Evolutionary conservation across 805 yeast species (phyloP).

Genomic region (Priceomyces haplophilus): DNA sequence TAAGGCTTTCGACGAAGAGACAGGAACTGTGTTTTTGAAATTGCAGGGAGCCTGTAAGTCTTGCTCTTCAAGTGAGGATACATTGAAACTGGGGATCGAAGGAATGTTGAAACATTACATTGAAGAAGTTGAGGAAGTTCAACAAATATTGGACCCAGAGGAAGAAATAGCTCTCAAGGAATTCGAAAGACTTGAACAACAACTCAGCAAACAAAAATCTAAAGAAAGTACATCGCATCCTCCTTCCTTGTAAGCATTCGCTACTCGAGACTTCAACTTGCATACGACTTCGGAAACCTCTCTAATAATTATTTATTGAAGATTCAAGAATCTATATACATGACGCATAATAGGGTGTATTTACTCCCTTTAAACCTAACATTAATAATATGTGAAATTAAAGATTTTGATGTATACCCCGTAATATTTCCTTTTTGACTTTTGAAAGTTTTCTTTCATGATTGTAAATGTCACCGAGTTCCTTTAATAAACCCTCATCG

Average conservation of each 20-base stretch:
- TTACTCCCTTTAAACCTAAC: not conserved
- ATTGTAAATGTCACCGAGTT: slow-evolving; percentile 25
- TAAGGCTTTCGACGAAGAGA: slow-evolving; percentile 77
- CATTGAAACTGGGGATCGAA: slow-evolving; percentile 93
- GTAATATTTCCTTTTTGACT: slow-evolving; percentile 13
- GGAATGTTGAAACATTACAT: slow-evolving; percentile 96
- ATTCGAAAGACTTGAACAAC: slow-evolving; percentile 77
- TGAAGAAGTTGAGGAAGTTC: slow-evolving; percentile 88
- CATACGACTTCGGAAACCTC: slow-evolving; percentile 2
- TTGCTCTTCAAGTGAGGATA: slow-evolving; percentile 87
- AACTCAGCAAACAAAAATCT: slow-evolving; percentile 19
- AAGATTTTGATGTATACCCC: slow-evolving; percentile 9
- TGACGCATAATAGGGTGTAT: not conserved
- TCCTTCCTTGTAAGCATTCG: slow-evolving; percentile 13
- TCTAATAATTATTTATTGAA: not conserved
- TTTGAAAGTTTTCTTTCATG: slow-evolving; percentile 15
- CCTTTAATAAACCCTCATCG: slow-evolving; percentile 36
- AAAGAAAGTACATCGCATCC: slow-evolving; percentile 18
- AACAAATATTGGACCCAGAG: slow-evolving; percentile 73
- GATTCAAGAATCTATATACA: not conserved
- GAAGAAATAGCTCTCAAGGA: slow-evolving; percentile 80
- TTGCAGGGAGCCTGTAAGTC: slow-evolving; percentile 95
- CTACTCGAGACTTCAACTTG: not conserved
- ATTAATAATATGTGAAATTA: not conserved
- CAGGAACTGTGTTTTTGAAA: slow-evolving; percentile 84